A percentile compares a stretch with the other conserved stretches of the same genome.
These are phyloP conservation scores for Beta macrorhiza DNA, from an alignment of 179 eudicot genomes.

Conservation along the genomic window DNA sequence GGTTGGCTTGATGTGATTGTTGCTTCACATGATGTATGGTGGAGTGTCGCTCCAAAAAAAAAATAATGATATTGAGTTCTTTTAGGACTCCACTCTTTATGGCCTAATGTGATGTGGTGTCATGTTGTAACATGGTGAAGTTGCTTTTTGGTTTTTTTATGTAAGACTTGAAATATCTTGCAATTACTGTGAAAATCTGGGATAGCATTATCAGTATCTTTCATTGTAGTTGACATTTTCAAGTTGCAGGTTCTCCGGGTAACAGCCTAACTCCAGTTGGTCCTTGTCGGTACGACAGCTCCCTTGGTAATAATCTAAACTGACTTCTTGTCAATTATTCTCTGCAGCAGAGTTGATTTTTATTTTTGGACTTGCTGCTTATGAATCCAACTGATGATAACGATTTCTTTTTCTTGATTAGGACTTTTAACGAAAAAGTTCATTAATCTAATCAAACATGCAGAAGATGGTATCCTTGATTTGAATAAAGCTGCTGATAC, in stretches of 20 bases:
- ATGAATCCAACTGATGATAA: background rate
- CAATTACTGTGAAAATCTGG: background rate
- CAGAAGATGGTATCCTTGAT: constrained; percentile 96
- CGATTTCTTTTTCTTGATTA: constrained; percentile 24
- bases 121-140: background rate
- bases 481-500: constrained; percentile 86
- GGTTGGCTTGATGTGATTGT: background rate
- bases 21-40: background rate
- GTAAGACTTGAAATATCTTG: background rate
- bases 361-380: background rate
- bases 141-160: background rate
- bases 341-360: background rate
- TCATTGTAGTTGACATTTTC: constrained; percentile 13
- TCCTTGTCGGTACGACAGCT: constrained; percentile 91
- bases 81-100: background rate
- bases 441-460: constrained; percentile 76
- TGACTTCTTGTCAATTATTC: constrained; percentile 6
- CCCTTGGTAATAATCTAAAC: constrained; percentile 56
- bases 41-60: background rate
- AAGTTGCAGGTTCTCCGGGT: constrained; percentile 81
- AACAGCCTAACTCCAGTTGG: constrained; percentile 75
- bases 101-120: background rate
- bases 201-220: constrained; percentile 2
- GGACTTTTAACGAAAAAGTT: constrained; percentile 91
- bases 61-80: background rate